Base-by-base conservation (phyloP, 2,329 filamentous ascomycete species). In the Claviceps citrina region DNA sequence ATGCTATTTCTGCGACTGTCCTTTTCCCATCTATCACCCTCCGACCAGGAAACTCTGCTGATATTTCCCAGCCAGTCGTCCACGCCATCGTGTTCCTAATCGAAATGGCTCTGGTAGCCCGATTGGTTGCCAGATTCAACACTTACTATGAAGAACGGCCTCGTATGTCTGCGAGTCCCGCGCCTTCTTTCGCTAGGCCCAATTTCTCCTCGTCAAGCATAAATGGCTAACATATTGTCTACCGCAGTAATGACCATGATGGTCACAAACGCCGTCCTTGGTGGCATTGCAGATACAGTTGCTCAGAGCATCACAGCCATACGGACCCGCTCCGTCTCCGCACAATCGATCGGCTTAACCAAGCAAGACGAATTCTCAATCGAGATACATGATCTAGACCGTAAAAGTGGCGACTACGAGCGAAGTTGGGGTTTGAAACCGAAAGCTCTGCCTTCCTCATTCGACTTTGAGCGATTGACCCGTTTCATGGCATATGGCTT, bases 401-500 rank as follows among this genome's bases (percentile, higher is more conserved):
- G 76, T 57, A 85, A 87, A 63, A 82, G 82, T 54, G 76, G 81
- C 0, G 73, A 75, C 42, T 69, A 55, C 62, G 74, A 61, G 38
- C 66, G 65, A 31, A 83, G 87, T 32, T 63, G 85, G 34, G 76
- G 86, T 39, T 73, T 78, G 42, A 68, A 75, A 25, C 71, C 51
- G 19, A 74, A 70, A 50, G 54, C 59, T 9, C 69, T 81, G 0
- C 83, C 86, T 22, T 82, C 85, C 3, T 78, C 85, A 0, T 96
- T 98, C 55, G 89, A 98, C 62, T 96, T 96, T 53, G 91, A 96
- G 64, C 78, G 91, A 36, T 68, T 95, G 46, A 89, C 84, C 2
- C 73, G 91, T 36, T 98, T 96, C 67, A 95, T 96, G 85, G 81
- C 84, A 5, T 98, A 96, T 59, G 86, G 86, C 56, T 95, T 96